Evolutionary conservation across 2,329 filamentous ascomycete genomes (phyloP).

Genomic region (Colletotrichum sp.): DNA sequence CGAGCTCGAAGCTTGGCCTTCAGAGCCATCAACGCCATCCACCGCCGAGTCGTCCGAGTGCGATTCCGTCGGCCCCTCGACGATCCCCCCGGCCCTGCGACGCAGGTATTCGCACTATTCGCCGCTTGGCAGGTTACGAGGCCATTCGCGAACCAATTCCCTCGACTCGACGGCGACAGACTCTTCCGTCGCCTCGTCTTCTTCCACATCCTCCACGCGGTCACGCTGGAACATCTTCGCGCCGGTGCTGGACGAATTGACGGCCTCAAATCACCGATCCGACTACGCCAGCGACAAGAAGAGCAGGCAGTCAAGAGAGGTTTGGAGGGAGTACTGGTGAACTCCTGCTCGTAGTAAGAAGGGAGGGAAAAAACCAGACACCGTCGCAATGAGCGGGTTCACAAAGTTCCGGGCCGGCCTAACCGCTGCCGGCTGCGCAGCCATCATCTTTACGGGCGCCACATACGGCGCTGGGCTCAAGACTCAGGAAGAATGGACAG

Average conservation of each 20-base stretch:
- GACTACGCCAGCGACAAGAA: constrained; percentile 26
- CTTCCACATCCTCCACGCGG: not conserved
- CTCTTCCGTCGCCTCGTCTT: not conserved
- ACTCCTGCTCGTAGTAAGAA: not conserved
- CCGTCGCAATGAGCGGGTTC: constrained; percentile 23
- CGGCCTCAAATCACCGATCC: not conserved
- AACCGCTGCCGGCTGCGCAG: constrained; percentile 48
- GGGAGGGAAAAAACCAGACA: not conserved
- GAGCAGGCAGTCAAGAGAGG: constrained; percentile 23
- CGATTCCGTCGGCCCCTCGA: not conserved
- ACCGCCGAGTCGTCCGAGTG: not conserved
- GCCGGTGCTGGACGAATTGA: not conserved
- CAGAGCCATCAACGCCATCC: not conserved
- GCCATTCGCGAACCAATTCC: constrained; percentile 1
- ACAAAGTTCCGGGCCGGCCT: constrained; percentile 27
- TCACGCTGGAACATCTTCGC: not conserved
- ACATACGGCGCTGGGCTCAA: constrained; percentile 56
- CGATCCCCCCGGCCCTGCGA: not conserved
- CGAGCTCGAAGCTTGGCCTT: constrained; percentile 12
- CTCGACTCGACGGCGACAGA: constrained; percentile 10
- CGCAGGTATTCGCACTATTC: not conserved
- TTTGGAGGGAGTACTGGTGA: constrained; percentile 33
- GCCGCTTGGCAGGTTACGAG: not conserved
- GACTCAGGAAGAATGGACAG: constrained; percentile 49
- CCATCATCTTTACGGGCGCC: constrained; percentile 50